These are phyloP conservation scores for Sextonia rubra DNA, from an alignment of 164 flowering plant species.

Conservation along the genomic window DNA sequence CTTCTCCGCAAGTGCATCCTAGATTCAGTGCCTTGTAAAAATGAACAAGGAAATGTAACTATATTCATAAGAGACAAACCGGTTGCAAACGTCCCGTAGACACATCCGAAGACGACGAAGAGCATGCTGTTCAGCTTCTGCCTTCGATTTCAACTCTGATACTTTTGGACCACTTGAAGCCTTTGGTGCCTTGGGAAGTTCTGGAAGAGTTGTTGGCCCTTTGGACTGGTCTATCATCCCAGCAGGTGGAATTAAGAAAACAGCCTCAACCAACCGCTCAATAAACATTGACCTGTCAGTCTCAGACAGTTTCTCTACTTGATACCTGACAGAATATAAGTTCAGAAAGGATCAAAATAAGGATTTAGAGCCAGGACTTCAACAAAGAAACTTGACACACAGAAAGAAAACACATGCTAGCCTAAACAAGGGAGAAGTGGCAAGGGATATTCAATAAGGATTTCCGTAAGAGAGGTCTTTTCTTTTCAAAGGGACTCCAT, in stretches of 20 bases:
- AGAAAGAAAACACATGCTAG: neutral
- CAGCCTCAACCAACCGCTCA: slow-evolving; percentile 67
- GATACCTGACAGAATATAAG: slow-evolving; percentile 45
- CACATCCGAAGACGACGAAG: slow-evolving; percentile 97
- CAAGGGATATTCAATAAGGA: too few relatives aligned
- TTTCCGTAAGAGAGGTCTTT: too few relatives aligned
- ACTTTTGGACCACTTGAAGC: slow-evolving; percentile 73
- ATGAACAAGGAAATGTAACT: neutral
- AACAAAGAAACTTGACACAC: neutral
- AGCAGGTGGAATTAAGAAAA: slow-evolving; percentile 61
- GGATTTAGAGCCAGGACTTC: too few relatives aligned
- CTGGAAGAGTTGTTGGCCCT: slow-evolving; percentile 44
- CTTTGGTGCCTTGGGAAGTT: slow-evolving; percentile 91
- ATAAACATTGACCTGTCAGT: slow-evolving; percentile 77
- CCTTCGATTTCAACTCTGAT: slow-evolving; percentile 86
- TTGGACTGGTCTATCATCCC: slow-evolving; percentile 29
- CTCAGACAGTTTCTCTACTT: slow-evolving; percentile 50
- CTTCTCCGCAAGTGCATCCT: neutral
- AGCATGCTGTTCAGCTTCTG: slow-evolving; percentile 98
- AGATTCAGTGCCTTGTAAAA: neutral
- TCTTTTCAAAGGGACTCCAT: too few relatives aligned
- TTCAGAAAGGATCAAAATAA: neutral
- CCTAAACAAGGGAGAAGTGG: too few relatives aligned
- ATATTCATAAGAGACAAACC: slow-evolving; percentile 39
- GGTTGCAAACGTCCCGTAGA: slow-evolving; percentile 93